Percentiles rank a stretch among this genome's conserved stretches.
These are phyloP conservation scores for Bacidia rubella DNA, from an alignment of 495 filamentous ascomycete genomes.

Conservation along the genomic window DNA sequence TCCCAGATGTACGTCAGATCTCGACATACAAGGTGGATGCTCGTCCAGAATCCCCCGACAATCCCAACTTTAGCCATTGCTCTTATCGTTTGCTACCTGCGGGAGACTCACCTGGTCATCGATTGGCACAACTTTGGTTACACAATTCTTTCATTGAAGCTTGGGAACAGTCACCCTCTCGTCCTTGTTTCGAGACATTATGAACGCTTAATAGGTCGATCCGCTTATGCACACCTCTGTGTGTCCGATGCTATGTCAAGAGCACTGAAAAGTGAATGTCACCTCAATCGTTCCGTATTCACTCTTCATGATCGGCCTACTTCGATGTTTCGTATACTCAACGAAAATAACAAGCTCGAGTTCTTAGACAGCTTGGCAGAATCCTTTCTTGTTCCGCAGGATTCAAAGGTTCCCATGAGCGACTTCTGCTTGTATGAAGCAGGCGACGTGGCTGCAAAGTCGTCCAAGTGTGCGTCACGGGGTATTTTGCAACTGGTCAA, in stretches of 20 bases:
- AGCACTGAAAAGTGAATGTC: constrained; percentile 52
- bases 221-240: constrained; percentile 63
- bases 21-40: constrained; percentile 59
- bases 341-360: constrained; percentile 30
- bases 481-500: constrained; percentile 28
- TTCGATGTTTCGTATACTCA: constrained; percentile 61
- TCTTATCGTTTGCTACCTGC: constrained; percentile 55
- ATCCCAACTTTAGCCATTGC: constrained; percentile 80
- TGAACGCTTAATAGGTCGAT: constrained; percentile 54
- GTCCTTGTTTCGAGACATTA: constrained; percentile 63
- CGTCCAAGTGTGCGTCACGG: not conserved
- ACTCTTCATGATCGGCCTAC: constrained; percentile 82
- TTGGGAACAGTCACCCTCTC: constrained; percentile 51
- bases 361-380: constrained; percentile 47
- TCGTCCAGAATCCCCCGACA: constrained; percentile 91
- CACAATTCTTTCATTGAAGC: constrained; percentile 72
- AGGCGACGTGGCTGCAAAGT: not conserved
- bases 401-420: not conserved
- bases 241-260: constrained; percentile 80
- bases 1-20: constrained; percentile 58
- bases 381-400: not conserved
- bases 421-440: not conserved
- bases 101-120: constrained; percentile 70
- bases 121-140: constrained; percentile 99
- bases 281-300: constrained; percentile 47